Conservation (phyloP, 257 asterid genomes). For the Solanum sparsipilum region DNA sequence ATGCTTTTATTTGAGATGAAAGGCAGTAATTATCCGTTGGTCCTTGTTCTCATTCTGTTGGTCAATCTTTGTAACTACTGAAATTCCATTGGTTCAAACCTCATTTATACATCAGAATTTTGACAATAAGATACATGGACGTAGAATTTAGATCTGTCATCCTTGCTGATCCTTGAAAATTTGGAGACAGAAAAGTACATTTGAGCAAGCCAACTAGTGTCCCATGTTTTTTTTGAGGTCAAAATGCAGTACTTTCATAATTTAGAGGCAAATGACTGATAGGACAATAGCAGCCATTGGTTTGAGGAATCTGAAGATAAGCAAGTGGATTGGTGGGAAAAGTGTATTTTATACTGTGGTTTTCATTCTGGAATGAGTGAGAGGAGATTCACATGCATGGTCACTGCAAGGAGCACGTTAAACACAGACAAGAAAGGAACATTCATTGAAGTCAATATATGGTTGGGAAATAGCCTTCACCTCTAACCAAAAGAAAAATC, state of each 20-base stretch:
- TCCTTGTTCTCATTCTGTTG: neutral
- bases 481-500: slow-evolving; percentile 47
- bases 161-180: neutral
- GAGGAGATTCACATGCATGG: neutral
- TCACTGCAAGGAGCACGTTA: neutral
- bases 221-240: neutral
- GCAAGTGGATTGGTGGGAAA: neutral
- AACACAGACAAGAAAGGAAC: neutral
- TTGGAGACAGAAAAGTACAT: neutral
- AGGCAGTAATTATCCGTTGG: neutral
- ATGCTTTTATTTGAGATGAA: neutral
- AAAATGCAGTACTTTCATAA: neutral
- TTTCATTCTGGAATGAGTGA: neutral
- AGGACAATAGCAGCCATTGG: neutral
- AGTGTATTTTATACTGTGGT: neutral
- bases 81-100: neutral
- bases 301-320: neutral
- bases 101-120: neutral
- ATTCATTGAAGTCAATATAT: neutral
- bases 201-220: neutral
- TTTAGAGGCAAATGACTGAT: neutral
- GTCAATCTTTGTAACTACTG: neutral
- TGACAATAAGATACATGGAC: neutral
- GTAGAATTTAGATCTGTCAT: neutral
- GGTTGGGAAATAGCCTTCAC: slow-evolving; percentile 8